These are phyloP conservation scores for Eimeria nieschulzi DNA, from an alignment of 169 alveolate genomes.

Conservation along the genomic window DNA sequence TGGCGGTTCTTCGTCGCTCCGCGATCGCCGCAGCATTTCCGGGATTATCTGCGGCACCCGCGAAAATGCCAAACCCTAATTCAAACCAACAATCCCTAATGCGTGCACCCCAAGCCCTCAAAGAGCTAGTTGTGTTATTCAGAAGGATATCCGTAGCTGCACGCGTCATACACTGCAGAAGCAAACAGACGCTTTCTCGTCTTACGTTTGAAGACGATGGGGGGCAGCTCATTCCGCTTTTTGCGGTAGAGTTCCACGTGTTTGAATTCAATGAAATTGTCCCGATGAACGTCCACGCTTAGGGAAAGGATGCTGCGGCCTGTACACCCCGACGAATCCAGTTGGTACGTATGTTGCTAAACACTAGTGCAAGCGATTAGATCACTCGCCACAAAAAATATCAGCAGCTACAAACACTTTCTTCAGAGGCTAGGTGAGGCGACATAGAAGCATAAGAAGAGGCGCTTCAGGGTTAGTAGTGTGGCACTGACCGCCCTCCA, in stretches of 20 bases:
- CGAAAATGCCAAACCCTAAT: not conserved
- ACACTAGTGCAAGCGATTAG: too few relatives aligned
- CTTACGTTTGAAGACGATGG: constrained; percentile 14
- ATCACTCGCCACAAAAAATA: too few relatives aligned
- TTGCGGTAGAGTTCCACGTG: constrained; percentile 59
- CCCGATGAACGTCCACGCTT: constrained; percentile 65
- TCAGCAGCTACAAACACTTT: too few relatives aligned
- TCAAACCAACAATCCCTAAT: not conserved
- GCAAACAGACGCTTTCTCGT: not conserved
- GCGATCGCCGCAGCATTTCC: not conserved
- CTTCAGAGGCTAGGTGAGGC: too few relatives aligned
- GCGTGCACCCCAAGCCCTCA: not conserved
- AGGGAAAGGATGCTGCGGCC: constrained; percentile 44
- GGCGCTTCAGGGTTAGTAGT: too few relatives aligned
- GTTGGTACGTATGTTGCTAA: too few relatives aligned
- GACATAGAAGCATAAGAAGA: too few relatives aligned
- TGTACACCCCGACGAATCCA: not conserved
- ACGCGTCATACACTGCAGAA: not conserved
- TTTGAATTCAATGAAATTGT: constrained; percentile 62
- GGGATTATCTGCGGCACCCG: not conserved
- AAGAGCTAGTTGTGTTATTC: not conserved
- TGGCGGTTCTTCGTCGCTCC: constrained; percentile 7
- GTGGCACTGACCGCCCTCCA: not conserved
- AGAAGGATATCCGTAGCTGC: too few relatives aligned
- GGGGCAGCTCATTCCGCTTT: constrained; percentile 5